Evolutionary conservation across 108 stramenopile species (phyloP).

Genomic region (Cylindrotheca closterium): DNA sequence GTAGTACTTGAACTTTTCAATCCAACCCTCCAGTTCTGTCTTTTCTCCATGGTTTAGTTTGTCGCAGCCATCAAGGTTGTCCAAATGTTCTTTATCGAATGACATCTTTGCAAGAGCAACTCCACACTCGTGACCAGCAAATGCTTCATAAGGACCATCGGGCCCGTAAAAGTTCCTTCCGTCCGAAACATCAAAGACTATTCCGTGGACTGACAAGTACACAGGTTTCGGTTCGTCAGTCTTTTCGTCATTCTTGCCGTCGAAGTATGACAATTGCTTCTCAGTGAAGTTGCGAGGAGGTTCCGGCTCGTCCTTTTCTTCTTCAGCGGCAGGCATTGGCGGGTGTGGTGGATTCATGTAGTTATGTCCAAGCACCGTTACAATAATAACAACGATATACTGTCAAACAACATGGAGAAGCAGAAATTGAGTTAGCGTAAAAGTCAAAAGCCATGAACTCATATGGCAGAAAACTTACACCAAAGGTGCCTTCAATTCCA

Average conservation of each 20-base stretch:
- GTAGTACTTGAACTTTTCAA: slow-evolving; percentile 91
- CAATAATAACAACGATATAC: slow-evolving; percentile 36
- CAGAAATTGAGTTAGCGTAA: not conserved
- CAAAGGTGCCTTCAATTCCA: slow-evolving; percentile 37
- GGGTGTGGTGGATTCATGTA: slow-evolving; percentile 23
- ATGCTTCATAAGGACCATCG: slow-evolving; percentile 87
- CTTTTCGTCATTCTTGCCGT: slow-evolving; percentile 71
- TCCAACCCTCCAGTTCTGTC: slow-evolving; percentile 84
- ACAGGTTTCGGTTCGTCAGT: slow-evolving; percentile 80
- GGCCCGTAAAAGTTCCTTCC: slow-evolving; percentile 93
- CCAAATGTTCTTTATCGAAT: slow-evolving; percentile 84
- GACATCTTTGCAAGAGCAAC: slow-evolving; percentile 92
- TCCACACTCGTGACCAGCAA: slow-evolving; percentile 96
- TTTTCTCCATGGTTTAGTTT: slow-evolving; percentile 83
- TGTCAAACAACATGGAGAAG: slow-evolving; percentile 8
- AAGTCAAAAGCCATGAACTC: not conserved
- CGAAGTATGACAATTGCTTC: slow-evolving; percentile 69
- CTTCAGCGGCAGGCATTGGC: not conserved
- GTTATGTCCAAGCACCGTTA: slow-evolving; percentile 33
- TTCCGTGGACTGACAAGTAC: slow-evolving; percentile 87
- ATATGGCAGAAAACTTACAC: slow-evolving; percentile 32
- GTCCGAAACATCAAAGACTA: slow-evolving; percentile 91
- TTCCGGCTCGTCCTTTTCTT: slow-evolving; percentile 56
- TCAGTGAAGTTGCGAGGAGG: slow-evolving; percentile 85
- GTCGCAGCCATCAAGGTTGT: slow-evolving; percentile 67